Base-by-base conservation (phyloP, 768 basidiomycete species). In the Daedaleopsis nitida region DNA sequence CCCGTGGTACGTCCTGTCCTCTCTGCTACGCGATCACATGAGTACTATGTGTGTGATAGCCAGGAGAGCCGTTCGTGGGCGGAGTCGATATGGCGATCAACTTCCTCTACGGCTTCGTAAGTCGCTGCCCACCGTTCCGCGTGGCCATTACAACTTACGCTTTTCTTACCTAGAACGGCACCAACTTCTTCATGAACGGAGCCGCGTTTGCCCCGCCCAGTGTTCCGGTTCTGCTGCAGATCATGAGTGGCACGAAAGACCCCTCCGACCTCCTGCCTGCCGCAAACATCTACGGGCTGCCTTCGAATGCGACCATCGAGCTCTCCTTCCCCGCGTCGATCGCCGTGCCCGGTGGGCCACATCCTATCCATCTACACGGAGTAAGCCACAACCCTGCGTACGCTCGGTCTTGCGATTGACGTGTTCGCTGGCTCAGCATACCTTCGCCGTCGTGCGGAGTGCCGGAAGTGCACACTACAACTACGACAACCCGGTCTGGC, bases 171-270 rank as follows among this genome's bases (percentile, higher is more conserved):
- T 54, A 64, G 62, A 19, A 66, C 65, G 35, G 57, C 42, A 59
- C 60, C 10, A 62, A 64, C n/a, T 80, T 75, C 65, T 65, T 65
- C 12, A 65, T 80, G 43, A 81, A 81, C 52, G 71, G 69, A 17
- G 64, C 67, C 48, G 68, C 70, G 27, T 84, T 74, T 66, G 48
- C 63, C 5, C 69, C 76, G 1, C 84, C 85, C 0, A 75, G 76
- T 0, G 71, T 78, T 0, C 85, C 86, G 0, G 80, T 85, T 11
- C 76, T 87, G 8, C 77, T 86, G n/a, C 86, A 87, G 64, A 82
- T 86, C 45, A 67, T 87, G 44, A 85, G 83, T 52, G 86, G 86
- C 0, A 80, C 80, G 8, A 72, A 74, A 45, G 73, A 75, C 14
- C 76, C 85, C 0, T 65, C 75, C 17, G 76, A 82, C 1, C 72